Conservation (phyloP, 2,329 filamentous ascomycete genomes). For the Immersiporthe knoxdaviesiana region DNA sequence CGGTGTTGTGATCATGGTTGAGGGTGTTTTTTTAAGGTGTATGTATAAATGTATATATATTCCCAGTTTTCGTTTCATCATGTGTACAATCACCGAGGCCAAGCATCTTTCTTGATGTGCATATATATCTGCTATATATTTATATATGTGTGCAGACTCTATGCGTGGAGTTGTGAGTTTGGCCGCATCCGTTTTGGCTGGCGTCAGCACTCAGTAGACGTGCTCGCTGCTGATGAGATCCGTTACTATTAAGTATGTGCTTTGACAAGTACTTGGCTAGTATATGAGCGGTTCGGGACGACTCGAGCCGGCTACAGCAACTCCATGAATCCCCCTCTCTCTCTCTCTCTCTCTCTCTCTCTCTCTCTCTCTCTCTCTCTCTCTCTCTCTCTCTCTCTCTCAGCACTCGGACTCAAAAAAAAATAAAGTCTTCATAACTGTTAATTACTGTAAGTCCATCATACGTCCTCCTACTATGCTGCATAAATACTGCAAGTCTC, state of each 20-base stretch:
- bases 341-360: neutral
- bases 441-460: too few relatives aligned
- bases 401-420: neutral
- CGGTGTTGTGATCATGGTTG: neutral
- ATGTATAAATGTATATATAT: neutral
- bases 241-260: neutral
- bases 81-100: too few relatives aligned
- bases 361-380: neutral
- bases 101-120: too few relatives aligned
- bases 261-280: neutral
- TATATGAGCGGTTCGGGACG: neutral
- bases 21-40: neutral
- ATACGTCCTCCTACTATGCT: too few relatives aligned
- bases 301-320: neutral
- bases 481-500: neutral
- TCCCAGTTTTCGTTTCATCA: too few relatives aligned
- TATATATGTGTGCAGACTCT: neutral
- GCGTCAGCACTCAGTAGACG: neutral
- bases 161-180: neutral
- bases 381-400: neutral
- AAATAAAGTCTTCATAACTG: too few relatives aligned
- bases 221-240: neutral
- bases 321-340: neutral
- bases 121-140: too few relatives aligned
- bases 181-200: slow-evolving; percentile 6